Percentiles rank a stretch among this genome's conserved stretches.
Evolutionary conservation across 371 early-diverging fungal genomes (phyloP).

Genomic region (Syncephalastrum contaminatum): DNA sequence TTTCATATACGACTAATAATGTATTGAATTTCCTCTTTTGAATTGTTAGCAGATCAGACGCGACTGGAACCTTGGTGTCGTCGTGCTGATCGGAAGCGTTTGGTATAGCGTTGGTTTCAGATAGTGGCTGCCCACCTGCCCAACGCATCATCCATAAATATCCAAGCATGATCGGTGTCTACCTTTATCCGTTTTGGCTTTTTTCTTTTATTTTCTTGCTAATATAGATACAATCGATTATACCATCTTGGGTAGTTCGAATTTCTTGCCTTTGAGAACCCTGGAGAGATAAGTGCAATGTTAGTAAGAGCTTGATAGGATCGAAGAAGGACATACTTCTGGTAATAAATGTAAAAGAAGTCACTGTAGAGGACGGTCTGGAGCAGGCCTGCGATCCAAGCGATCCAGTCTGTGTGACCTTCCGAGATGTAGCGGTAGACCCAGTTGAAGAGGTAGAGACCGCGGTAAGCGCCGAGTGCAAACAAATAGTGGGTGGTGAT

Average conservation of each 20-base stretch:
- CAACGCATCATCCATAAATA: background rate
- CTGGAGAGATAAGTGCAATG: conserved; percentile 29
- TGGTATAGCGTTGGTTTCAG: too few relatives aligned
- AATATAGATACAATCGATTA: background rate
- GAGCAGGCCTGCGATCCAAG: conserved; percentile 85
- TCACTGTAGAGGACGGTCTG: conserved; percentile 97
- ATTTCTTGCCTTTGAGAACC: conserved; percentile 85
- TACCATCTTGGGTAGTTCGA: conserved; percentile 66
- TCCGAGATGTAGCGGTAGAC: conserved; percentile 85
- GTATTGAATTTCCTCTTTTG: too few relatives aligned
- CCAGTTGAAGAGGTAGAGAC: conserved; percentile 96
- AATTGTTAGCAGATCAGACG: too few relatives aligned
- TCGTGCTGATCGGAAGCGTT: background rate
- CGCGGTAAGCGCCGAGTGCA: conserved; percentile 97
- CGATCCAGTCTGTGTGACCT: conserved; percentile 67
- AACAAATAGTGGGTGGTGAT: conserved; percentile 98
- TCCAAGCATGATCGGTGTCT: background rate
- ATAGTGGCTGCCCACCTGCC: too few relatives aligned
- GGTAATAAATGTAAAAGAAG: conserved; percentile 98
- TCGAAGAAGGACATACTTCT: conserved; percentile 60
- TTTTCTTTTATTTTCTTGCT: conserved; percentile 4
- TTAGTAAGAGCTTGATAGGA: background rate
- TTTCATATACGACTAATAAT: too few relatives aligned
- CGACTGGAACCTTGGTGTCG: background rate
- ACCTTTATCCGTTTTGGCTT: background rate